phyloP scores from a whole-genome alignment of 179 eudicot species.

The Beta corolliflora region DNA sequence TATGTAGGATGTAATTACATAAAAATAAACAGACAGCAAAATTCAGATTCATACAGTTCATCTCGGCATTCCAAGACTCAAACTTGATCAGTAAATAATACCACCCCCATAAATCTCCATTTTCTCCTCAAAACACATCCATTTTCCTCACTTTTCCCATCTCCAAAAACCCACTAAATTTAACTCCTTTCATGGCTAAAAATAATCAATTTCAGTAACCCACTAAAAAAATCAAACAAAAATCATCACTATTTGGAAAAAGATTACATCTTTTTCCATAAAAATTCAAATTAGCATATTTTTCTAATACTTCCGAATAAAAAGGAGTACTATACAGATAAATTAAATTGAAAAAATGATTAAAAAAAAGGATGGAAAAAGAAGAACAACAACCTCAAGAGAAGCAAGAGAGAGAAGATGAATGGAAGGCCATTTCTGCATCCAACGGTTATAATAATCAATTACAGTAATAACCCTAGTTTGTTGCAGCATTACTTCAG shows the following conservation, averaged over 20 bases:
- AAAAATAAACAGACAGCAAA: background rate
- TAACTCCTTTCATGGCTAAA: too few species aligned
- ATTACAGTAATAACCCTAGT: constrained; percentile 86
- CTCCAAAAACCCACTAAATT: background rate
- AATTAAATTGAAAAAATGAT: too few species aligned
- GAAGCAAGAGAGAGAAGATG: constrained; percentile 69
- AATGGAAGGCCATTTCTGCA: constrained; percentile 83
- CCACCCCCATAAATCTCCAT: background rate
- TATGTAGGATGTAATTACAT: background rate
- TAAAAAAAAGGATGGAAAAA: too few species aligned
- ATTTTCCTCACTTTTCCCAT: background rate
- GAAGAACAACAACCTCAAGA: too few species aligned
- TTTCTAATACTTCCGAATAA: too few species aligned
- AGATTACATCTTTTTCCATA: too few species aligned
- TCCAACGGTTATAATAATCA: constrained; percentile 80
- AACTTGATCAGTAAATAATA: background rate
- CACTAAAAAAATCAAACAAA: background rate
- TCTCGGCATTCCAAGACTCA: too few species aligned
- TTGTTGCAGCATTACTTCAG: constrained; percentile 97
- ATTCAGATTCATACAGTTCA: background rate
- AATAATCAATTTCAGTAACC: background rate
- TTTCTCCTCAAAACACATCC: background rate
- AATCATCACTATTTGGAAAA: background rate
- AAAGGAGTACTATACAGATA: too few species aligned
- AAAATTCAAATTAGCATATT: too few species aligned